Conservation (phyloP, 768 basidiomycete genomes). For the Mycena floridula region DNA sequence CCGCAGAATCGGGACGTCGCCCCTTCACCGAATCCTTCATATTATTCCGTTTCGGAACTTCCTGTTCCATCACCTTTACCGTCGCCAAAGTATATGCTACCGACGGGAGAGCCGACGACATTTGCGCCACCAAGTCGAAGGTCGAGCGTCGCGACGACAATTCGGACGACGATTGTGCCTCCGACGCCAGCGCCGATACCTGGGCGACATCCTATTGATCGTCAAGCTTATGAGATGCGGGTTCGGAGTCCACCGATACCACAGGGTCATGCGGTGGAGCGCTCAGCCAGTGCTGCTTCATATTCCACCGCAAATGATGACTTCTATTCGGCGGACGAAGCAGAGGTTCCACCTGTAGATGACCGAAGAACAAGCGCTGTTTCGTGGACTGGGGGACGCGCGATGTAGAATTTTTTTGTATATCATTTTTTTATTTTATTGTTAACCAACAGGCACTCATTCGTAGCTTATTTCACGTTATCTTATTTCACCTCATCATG, state of each 20-base stretch:
- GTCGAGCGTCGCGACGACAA: slow-evolving; percentile 26
- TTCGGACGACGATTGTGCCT: neutral
- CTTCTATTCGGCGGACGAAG: slow-evolving; percentile 27
- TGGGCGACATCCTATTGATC: slow-evolving; percentile 9
- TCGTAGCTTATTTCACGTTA: no score
- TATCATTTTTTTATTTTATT: neutral
- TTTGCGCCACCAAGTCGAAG: slow-evolving; percentile 36
- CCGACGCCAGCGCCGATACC: slow-evolving; percentile 6
- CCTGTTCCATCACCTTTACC: slow-evolving; percentile 58
- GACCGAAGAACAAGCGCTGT: slow-evolving; percentile 10
- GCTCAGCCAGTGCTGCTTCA: slow-evolving; percentile 20
- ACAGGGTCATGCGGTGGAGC: neutral
- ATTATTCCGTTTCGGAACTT: slow-evolving; percentile 66
- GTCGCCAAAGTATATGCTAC: slow-evolving; percentile 38
- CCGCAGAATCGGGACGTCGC: no score
- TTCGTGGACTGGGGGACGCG: slow-evolving; percentile 11
- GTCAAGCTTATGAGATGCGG: slow-evolving; percentile 30
- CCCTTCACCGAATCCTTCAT: slow-evolving; percentile 37
- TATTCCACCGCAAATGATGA: slow-evolving; percentile 41
- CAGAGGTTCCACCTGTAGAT: slow-evolving; percentile 8
- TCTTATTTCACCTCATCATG: no score
- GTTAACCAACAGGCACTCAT: no score
- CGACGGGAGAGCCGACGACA: slow-evolving; percentile 41
- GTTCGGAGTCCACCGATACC: slow-evolving; percentile 22
- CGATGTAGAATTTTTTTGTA: slow-evolving; percentile 5